These are phyloP conservation scores for Trichopus zeylanicus DNA, from an alignment of 116 monocot genomes.

Conservation along the genomic window DNA sequence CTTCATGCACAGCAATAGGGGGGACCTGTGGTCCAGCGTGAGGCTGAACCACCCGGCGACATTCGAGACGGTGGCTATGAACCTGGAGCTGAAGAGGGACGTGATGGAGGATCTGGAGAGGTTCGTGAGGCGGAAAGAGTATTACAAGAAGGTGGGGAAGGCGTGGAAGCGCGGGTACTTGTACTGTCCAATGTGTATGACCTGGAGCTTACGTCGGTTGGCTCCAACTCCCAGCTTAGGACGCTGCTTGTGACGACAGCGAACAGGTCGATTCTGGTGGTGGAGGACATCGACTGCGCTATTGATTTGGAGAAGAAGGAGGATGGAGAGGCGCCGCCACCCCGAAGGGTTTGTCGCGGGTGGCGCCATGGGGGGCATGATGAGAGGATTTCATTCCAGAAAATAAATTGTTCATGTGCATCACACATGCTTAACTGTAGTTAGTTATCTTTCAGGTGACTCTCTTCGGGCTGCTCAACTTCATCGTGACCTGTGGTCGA, in stretches of 20 bases:
- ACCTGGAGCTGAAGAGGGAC: slow-evolving; percentile 24
- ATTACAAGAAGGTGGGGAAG: slow-evolving; percentile 44
- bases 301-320: slow-evolving; percentile 19
- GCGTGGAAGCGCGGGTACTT: slow-evolving; percentile 65
- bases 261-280: slow-evolving; percentile 34
- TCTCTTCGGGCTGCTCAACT: slow-evolving; percentile 59
- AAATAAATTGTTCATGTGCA: neutral
- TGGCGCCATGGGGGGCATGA: too few species aligned
- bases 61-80: slow-evolving; percentile 45
- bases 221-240: slow-evolving; percentile 6
- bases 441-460: slow-evolving; percentile 25
- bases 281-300: slow-evolving; percentile 46
- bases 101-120: slow-evolving; percentile 35
- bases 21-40: slow-evolving; percentile 14
- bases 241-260: slow-evolving; percentile 13
- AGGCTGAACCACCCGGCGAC: slow-evolving; percentile 52
- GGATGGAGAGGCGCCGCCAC: neutral
- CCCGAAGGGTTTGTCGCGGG: neutral
- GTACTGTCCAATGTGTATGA: slow-evolving; percentile 53
- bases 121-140: slow-evolving; percentile 40
- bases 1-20: neutral
- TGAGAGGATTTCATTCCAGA: too few species aligned
- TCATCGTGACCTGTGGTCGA: slow-evolving; percentile 40
- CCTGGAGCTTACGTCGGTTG: slow-evolving; percentile 31
- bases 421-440: neutral